Percentiles rank a stretch among this genome's conserved stretches.
phyloP scores from a whole-genome alignment of 257 asterid genomes.

The Nicotiana attenuata region DNA sequence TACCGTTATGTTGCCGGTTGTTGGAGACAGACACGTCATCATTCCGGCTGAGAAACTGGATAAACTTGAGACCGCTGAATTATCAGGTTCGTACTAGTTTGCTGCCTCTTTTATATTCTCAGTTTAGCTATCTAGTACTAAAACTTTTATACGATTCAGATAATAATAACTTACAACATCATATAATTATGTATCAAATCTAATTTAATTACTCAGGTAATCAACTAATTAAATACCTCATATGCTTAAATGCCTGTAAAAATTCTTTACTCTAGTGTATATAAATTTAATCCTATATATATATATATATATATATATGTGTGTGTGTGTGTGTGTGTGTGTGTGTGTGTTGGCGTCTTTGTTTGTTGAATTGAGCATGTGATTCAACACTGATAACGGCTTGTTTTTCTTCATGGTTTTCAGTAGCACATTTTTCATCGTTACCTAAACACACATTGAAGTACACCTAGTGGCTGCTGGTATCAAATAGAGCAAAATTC shows the following conservation, averaged over 20 bases:
- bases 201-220: no score
- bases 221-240: no score
- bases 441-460: neutral
- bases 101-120: neutral
- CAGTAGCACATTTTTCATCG: neutral
- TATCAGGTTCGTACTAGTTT: slow-evolving; percentile 37
- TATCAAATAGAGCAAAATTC: neutral
- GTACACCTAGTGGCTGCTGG: neutral
- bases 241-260: no score
- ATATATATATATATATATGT: no score
- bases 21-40: slow-evolving; percentile 54
- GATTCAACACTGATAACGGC: neutral
- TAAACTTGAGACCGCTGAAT: slow-evolving; percentile 33
- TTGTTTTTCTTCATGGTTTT: neutral
- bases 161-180: no score
- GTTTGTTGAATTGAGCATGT: neutral
- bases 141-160: no score
- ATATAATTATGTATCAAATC: no score
- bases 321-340: no score
- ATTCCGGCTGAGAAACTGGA: slow-evolving; percentile 37
- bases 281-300: no score
- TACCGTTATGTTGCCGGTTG: slow-evolving; percentile 62
- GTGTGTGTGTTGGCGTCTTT: neutral
- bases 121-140: no score
- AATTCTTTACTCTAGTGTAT: no score